Evolutionary conservation across 441 rosid genomes (phyloP), one percentile per base, ranked within the genome.

Genomic region (Biscutella auriculata): DNA sequence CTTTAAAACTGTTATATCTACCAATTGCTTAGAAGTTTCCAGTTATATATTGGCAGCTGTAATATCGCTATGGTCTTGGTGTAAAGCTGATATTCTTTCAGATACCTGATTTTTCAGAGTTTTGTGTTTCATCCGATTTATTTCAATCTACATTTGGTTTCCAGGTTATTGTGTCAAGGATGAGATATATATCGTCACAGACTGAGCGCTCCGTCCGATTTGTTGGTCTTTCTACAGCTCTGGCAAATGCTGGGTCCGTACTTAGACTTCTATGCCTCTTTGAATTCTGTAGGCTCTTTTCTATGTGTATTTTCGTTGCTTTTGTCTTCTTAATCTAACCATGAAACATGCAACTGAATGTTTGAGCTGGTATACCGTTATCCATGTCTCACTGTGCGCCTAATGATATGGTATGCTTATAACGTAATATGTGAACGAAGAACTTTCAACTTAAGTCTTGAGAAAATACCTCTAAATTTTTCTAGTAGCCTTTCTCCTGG

Each of bases 111-210:
- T 32, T 43, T 57, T 29, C 14, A 39, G 39, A 32, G 25, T 49
- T 42, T 6, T 57, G 42, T 45, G 19, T n/a, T 44, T 46, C 16
- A 25, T 28, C 19, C n/a, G 14, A 9, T 29, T 65, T 37, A 23
- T 50, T 62, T 63, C 26, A 53, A 54, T 5, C 14, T 41, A 54
- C 57, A 45, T 52, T 33, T 53, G 59, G 25, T 66, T 59, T 76
- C 33, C 74, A 94, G 99, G 99, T 94, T 57, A 94, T 94, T 79
- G 99, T 94, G 63, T 94, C 99, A 47, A 87, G 99, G 70, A 94
- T 94, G 99, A 84, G 99, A 73, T 94, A 94, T 64, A 90, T 94
- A 74, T 90, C 99, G 53, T 94, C 97, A 19, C 97, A 90, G 79
- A 94, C 99, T 52, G 96, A 90, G 54, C 95, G 95, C 40, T 66